A percentile compares a stretch with the other conserved stretches of the same genome.
Conservation (phyloP, 352 stramenopile genomes). For the Phytophthora pinifolia region DNA sequence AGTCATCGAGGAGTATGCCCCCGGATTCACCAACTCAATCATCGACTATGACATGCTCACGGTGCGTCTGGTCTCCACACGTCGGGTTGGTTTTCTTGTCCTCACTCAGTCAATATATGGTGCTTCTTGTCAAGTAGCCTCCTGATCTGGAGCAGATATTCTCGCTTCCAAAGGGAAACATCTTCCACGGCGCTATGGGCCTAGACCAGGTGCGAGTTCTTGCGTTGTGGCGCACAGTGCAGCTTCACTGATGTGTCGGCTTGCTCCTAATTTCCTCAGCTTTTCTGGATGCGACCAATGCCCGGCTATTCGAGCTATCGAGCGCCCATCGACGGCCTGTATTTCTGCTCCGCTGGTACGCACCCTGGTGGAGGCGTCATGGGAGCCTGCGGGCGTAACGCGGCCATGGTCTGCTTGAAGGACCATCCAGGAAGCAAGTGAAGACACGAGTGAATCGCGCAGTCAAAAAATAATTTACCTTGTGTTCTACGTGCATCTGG, state of each 20-base stretch:
- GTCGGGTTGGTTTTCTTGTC: not conserved
- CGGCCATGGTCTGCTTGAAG: conserved; percentile 68
- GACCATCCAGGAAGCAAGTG: conserved; percentile 32
- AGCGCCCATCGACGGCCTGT: conserved; percentile 79
- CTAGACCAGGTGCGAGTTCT: conserved; percentile 70
- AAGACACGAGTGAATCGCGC: conserved; percentile 1
- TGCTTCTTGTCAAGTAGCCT: conserved; percentile 38
- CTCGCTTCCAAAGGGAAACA: conserved; percentile 86
- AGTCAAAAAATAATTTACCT: conserved; percentile 42
- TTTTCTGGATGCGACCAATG: conserved; percentile 89
- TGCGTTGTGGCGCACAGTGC: not conserved
- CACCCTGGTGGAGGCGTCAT: conserved; percentile 92
- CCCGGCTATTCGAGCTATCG: conserved; percentile 82
- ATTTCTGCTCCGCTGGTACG: conserved; percentile 83
- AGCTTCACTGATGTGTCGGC: too few relatives aligned
- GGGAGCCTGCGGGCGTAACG: conserved; percentile 87
- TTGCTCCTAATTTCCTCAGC: too few relatives aligned
- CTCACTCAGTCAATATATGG: not conserved
- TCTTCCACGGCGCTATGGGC: conserved; percentile 89
- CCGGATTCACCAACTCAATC: conserved; percentile 83
- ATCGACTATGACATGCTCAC: conserved; percentile 88
- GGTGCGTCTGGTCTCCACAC: conserved; percentile 25
- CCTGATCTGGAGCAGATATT: conserved; percentile 89
- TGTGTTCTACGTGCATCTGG: conserved; percentile 41
- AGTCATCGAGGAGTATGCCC: conserved; percentile 86